These are phyloP conservation scores for Psophocarpus tetragonolobus DNA, from an alignment of 306 rosid species.

Conservation along the genomic window DNA sequence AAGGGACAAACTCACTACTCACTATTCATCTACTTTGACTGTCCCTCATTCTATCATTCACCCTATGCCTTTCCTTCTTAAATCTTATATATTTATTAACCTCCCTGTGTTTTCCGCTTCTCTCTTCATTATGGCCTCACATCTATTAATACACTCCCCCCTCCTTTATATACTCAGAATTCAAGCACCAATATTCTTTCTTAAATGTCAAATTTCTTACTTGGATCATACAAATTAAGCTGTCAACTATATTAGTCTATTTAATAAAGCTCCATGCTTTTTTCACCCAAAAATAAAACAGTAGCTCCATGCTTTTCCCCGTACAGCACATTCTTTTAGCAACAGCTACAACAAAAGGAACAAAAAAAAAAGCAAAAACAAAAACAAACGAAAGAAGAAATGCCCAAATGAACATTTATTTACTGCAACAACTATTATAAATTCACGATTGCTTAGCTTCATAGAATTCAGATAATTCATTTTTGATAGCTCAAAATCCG, in stretches of 20 bases:
- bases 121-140: too few relatives aligned
- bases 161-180: background rate
- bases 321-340: background rate
- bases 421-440: background rate
- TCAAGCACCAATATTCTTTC: background rate
- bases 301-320: background rate
- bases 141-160: too few relatives aligned
- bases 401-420: background rate
- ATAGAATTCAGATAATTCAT: background rate
- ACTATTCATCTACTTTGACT: too few relatives aligned
- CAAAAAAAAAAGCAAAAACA: background rate
- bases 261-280: background rate
- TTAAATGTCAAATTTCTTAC: background rate
- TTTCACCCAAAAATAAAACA: too few relatives aligned
- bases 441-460: conserved; percentile 2
- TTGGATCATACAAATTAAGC: background rate
- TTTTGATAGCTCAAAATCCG: background rate
- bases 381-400: too few relatives aligned
- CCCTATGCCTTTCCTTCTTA: too few relatives aligned
- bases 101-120: too few relatives aligned
- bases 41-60: too few relatives aligned
- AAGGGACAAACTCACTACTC: too few relatives aligned
- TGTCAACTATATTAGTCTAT: background rate
- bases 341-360: background rate
- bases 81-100: too few relatives aligned